Percentiles rank a stretch among this genome's conserved stretches.
Conservation (phyloP, 2,329 filamentous ascomycete species). For the Monilinia aucupariae region DNA sequence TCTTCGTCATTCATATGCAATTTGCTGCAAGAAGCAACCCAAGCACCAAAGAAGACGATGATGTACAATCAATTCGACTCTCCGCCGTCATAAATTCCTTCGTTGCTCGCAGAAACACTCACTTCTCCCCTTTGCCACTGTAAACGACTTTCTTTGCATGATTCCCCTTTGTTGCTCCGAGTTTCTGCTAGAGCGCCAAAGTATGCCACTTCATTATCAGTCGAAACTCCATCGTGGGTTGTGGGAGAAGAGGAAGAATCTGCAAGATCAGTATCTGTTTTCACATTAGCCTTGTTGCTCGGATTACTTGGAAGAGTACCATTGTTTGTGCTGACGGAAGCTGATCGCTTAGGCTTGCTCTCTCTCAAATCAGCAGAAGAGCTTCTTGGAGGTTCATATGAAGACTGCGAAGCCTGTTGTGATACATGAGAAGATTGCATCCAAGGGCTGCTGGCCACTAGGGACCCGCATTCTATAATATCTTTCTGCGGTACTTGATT, state of each 20-base stretch:
- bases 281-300: background rate
- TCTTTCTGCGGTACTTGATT: background rate
- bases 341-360: background rate
- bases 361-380: background rate
- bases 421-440: background rate
- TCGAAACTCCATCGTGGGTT: too few relatives aligned
- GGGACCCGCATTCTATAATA: background rate
- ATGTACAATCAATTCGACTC: background rate
- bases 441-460: background rate
- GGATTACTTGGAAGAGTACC: too few relatives aligned
- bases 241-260: background rate
- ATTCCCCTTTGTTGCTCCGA: background rate
- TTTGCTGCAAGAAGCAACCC: background rate
- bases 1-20: background rate
- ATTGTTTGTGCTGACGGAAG: background rate
- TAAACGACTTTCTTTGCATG: fast-evolving
- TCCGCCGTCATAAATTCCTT: background rate
- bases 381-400: background rate
- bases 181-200: background rate
- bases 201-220: too few relatives aligned
- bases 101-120: background rate
- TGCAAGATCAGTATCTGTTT: background rate
- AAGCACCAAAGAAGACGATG: background rate
- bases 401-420: too few relatives aligned
- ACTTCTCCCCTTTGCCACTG: background rate